These are phyloP conservation scores for Ceratobasidium sp. DNA, from an alignment of 1,284 basidiomycete species.

Conservation along the genomic window DNA sequence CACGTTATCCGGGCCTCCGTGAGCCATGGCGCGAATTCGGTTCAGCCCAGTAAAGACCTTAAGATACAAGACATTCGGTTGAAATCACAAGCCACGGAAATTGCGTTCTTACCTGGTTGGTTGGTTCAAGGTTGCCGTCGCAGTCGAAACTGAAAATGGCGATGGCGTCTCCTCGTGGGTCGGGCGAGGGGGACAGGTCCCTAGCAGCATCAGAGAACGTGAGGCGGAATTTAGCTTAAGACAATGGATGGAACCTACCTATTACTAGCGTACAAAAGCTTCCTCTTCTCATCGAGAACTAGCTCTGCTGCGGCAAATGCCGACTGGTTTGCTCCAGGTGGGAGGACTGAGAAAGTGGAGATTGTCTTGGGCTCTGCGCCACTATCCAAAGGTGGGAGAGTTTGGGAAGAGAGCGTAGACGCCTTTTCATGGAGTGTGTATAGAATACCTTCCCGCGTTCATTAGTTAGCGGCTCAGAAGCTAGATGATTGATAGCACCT, in stretches of 20 bases:
- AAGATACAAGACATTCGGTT: background rate
- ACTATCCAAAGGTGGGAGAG: slow-evolving; percentile 62
- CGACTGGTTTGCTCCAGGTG: slow-evolving; percentile 58
- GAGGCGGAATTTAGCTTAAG: slow-evolving; percentile 57
- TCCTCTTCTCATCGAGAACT: slow-evolving; percentile 29
- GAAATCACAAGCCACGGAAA: background rate
- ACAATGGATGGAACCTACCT: slow-evolving; percentile 59
- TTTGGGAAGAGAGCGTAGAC: slow-evolving; percentile 76
- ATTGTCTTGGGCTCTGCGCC: slow-evolving; percentile 54
- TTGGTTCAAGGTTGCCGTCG: slow-evolving; percentile 55
- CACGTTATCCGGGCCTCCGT: slow-evolving; percentile 67
- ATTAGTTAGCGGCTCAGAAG: slow-evolving; percentile 21
- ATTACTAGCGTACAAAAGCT: slow-evolving; percentile 47
- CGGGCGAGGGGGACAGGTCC: slow-evolving; percentile 56
- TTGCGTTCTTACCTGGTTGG: slow-evolving; percentile 59
- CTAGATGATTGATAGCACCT: slow-evolving; percentile 48
- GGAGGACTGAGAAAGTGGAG: slow-evolving; percentile 70
- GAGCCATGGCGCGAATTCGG: slow-evolving; percentile 74
- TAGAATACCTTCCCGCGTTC: slow-evolving; percentile 58
- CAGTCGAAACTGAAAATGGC: slow-evolving; percentile 47
- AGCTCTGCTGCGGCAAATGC: slow-evolving; percentile 50
- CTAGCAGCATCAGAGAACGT: slow-evolving; percentile 57
- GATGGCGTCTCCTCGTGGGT: slow-evolving; percentile 55
- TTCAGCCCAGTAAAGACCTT: slow-evolving; percentile 72
- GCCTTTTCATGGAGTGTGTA: slow-evolving; percentile 76